A percentile compares a stretch with the other conserved stretches of the same genome.
phyloP scores from a whole-genome alignment of 768 basidiomycete genomes.

The Termitomyces sp. region DNA sequence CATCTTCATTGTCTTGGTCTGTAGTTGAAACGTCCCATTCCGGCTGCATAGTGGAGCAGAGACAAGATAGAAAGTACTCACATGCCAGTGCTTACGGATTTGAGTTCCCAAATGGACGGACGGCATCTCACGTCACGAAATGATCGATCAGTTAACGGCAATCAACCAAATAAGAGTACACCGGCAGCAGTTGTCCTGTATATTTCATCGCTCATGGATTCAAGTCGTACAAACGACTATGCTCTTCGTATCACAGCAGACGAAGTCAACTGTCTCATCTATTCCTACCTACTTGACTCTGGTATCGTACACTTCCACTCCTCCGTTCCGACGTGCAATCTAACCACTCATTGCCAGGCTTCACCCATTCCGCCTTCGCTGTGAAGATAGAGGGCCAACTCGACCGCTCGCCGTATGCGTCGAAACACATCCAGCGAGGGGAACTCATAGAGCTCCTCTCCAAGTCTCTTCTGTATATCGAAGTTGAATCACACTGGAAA shows the following conservation, averaged over 20 bases:
- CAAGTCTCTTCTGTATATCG: constrained; percentile 75
- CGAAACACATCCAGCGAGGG: constrained; percentile 74
- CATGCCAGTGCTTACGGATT: constrained; percentile 1
- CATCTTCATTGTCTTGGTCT: constrained; percentile 15
- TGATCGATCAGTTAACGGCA: constrained; percentile 15
- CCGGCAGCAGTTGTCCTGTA: background rate
- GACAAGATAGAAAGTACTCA: constrained; percentile 1
- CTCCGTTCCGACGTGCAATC: background rate
- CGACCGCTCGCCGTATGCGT: constrained; percentile 61
- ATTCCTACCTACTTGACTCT: constrained; percentile 80
- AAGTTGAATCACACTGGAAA: constrained; percentile 83
- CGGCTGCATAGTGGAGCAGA: constrained; percentile 16
- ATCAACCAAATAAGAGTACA: constrained; percentile 8
- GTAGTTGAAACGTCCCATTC: constrained; percentile 17
- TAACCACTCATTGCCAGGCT: constrained; percentile 42
- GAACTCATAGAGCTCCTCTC: constrained; percentile 77
- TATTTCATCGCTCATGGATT: constrained; percentile 2
- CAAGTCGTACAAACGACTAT: constrained; percentile 7
- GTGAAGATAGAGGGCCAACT: constrained; percentile 70
- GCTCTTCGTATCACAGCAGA: constrained; percentile 70
- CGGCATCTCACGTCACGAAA: constrained; percentile 9
- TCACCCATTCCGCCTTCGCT: constrained; percentile 79
- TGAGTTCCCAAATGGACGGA: background rate
- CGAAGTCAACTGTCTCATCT: constrained; percentile 81
- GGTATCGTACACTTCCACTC: constrained; percentile 39